phyloP scores from a whole-genome alignment of 148 eudicot species.

The Fagopyrum esculentum region DNA sequence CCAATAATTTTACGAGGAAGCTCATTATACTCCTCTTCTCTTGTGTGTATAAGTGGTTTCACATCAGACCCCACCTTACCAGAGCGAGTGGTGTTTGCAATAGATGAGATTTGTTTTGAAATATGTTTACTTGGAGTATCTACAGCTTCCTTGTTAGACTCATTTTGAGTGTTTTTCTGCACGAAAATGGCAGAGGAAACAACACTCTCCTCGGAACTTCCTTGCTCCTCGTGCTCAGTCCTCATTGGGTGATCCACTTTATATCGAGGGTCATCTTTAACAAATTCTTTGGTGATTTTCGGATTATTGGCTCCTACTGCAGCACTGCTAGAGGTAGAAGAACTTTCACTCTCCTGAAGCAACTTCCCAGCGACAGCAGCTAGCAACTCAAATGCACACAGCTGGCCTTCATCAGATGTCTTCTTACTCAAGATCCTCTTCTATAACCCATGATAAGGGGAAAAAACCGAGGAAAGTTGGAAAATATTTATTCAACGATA shows the following conservation, averaged over 20 bases:
- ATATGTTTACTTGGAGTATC: constrained; percentile 28
- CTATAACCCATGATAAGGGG: constrained; percentile 23
- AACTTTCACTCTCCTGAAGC: constrained; percentile 79
- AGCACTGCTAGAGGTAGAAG: constrained; percentile 81
- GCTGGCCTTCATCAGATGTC: constrained; percentile 28
- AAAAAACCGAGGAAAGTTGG: neutral
- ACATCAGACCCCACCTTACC: constrained; percentile 33
- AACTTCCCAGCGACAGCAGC: constrained; percentile 95
- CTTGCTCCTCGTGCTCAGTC: constrained; percentile 63
- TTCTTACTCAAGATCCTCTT: constrained; percentile 45
- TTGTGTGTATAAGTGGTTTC: constrained; percentile 30
- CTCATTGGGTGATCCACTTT: constrained; percentile 36
- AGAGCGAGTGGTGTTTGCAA: constrained; percentile 36
- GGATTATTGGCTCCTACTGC: constrained; percentile 39
- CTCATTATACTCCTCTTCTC: constrained; percentile 22
- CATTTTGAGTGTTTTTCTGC: constrained; percentile 16
- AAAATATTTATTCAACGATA: neutral
- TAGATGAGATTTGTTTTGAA: constrained; percentile 31
- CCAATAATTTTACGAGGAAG: constrained; percentile 27
- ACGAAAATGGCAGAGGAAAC: constrained; percentile 34
- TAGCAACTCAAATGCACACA: constrained; percentile 85
- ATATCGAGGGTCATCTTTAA: constrained; percentile 34
- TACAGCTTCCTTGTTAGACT: constrained; percentile 25
- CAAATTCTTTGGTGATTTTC: constrained; percentile 19
- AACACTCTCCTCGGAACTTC: constrained; percentile 71